A percentile compares a stretch with the other conserved stretches of the same genome.
These are phyloP conservation scores for Metschnikowia matae DNA, from an alignment of 805 yeast genomes.

Conservation along the genomic window DNA sequence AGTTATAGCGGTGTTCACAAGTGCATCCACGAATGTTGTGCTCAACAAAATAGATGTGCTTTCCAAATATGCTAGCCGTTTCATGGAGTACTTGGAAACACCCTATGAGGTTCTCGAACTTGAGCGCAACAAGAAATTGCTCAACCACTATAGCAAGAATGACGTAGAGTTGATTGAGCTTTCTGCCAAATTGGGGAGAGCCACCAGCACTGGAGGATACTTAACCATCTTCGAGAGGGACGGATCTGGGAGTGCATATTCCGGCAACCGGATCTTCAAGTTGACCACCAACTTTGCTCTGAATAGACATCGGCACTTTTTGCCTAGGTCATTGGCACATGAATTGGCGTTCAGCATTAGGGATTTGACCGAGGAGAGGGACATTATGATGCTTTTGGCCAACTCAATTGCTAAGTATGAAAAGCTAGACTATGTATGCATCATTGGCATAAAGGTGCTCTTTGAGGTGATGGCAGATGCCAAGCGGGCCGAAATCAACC, in stretches of 20 bases:
- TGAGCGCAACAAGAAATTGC: conserved; percentile 4
- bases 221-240: conserved; percentile 55
- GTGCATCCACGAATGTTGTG: conserved; percentile 37
- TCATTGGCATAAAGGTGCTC: not conserved
- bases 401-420: not conserved
- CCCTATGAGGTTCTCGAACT: conserved; percentile 21
- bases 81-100: conserved; percentile 39
- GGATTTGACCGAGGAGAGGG: not conserved
- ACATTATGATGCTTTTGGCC: not conserved
- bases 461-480: not conserved
- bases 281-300: conserved; percentile 22
- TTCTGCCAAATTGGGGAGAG: conserved; percentile 47
- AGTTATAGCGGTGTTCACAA: conserved; percentile 54
- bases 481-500: not conserved
- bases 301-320: conserved; percentile 1
- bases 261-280: conserved; percentile 44
- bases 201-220: conserved; percentile 43
- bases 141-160: conserved; percentile 9
- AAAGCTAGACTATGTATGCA: not conserved
- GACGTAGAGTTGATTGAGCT: conserved; percentile 30
- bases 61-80: conserved; percentile 35
- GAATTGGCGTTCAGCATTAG: not conserved
- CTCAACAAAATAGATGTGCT: conserved; percentile 33
- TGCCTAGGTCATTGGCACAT: conserved; percentile 33
- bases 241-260: conserved; percentile 62